Base-by-base conservation (phyloP, 2,329 filamentous ascomycete genomes). In the Colletotrichum sansevieriae region DNA sequence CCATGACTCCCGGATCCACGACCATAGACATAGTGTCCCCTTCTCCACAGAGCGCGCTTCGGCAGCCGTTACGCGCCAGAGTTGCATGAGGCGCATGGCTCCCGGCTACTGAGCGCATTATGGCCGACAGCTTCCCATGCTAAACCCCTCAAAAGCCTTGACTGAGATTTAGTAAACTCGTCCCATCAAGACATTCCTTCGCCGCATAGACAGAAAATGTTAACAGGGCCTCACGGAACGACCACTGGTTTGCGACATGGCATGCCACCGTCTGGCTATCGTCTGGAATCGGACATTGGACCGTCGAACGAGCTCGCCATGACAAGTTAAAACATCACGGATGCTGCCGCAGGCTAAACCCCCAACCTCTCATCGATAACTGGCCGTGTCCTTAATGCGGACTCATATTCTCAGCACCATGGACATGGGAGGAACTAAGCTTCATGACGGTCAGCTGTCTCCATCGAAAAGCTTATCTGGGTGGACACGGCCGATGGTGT, bases 311-410 rank as follows among this genome's bases (percentile, higher is more conserved):
- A 29, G 29, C 29, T 29, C 29, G 29, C 29, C 29, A 29, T 29
- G 29, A 9, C 29, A 29, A 9, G 8, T 8, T 29, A 7, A 29
- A 29, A 29, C 29, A 29, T 29, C 29, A 29, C 29, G 29, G 7
- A 29, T 29, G 29, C 29, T 9, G 29, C 29, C 29, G 29, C 29
- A 29, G 29, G 29, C 8, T 29, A 9, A 29, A 9, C 8, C 29
- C 29, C 29, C 7, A 29, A 29, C 2, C 8, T 8, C 9, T 29
- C 12, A 39, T 20, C n/a, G 37, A 55, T 33, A 3, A 13, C 18
- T 29, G 29, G 39, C 41, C 61, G 65, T 60, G 65, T 15, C 33
- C 41, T 56, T 0, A 49, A 60, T 65, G 61, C 65, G 22, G 35
- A 46, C 25, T 22, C 41, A 49, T 15, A 15, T 29, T 39, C 22